These are phyloP conservation scores for Tylopilus sp. DNA, from an alignment of 1,284 basidiomycete species.

Conservation along the genomic window DNA sequence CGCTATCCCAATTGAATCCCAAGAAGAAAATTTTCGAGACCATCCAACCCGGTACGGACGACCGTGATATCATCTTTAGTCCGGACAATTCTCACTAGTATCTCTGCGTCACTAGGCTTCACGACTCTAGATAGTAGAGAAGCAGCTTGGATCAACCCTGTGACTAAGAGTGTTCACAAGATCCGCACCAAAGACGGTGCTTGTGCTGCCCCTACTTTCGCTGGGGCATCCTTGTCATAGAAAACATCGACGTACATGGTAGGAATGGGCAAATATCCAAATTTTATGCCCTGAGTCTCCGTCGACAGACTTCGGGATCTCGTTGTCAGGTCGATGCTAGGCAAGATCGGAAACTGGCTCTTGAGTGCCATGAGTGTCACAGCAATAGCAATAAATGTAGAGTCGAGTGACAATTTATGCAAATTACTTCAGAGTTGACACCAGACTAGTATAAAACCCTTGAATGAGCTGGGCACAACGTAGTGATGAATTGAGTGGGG, in stretches of 20 bases:
- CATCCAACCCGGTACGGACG: conserved; percentile 71
- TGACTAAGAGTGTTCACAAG: conserved; percentile 73
- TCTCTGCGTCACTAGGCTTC: conserved; percentile 51
- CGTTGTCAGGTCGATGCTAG: too few species aligned
- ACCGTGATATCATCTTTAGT: background rate
- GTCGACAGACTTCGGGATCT: too few species aligned
- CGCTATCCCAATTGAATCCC: conserved; percentile 83
- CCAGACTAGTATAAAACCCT: too few species aligned
- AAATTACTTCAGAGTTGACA: too few species aligned
- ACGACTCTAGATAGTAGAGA: conserved; percentile 81
- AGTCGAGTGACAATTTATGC: too few species aligned
- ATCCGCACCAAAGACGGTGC: conserved; percentile 83
- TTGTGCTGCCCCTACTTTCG: conserved; percentile 74
- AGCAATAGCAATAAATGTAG: too few species aligned
- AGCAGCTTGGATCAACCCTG: conserved; percentile 87
- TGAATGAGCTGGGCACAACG: too few species aligned
- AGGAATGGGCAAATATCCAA: too few species aligned
- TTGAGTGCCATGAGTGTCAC: conserved; percentile 1
- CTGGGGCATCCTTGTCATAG: conserved; percentile 85
- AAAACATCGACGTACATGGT: conserved; percentile 1
- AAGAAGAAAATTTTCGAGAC: conserved; percentile 98
- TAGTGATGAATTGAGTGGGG: conserved; percentile 9
- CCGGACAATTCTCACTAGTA: conserved; percentile 2
- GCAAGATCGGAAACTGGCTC: too few species aligned
- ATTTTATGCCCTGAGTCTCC: too few species aligned